phyloP scores from a whole-genome alignment of 1,284 basidiomycete species.

The Rhizoctonia solani region DNA sequence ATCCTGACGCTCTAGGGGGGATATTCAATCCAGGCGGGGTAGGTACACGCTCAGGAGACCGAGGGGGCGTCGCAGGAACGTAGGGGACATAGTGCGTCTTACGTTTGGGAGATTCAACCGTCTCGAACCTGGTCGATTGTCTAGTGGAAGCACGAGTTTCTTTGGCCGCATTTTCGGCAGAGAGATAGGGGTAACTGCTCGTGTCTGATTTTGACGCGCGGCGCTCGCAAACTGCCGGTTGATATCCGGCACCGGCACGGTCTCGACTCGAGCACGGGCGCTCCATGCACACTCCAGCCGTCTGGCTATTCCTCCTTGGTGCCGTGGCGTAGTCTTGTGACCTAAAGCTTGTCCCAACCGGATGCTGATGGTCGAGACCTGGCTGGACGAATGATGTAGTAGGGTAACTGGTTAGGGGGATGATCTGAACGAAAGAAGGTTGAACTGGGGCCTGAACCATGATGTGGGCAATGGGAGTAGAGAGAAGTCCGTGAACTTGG shows the following conservation, averaged over 20 bases:
- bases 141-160: background rate
- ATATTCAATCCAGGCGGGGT: no score
- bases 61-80: slow-evolving; percentile 4
- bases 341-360: no score
- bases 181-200: background rate
- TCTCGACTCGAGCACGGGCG: background rate
- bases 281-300: background rate
- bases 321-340: background rate
- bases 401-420: no score
- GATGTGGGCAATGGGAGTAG: no score
- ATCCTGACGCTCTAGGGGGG: no score
- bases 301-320: background rate
- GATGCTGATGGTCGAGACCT: slow-evolving; percentile 23
- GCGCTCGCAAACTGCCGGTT: background rate
- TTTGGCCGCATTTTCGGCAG: background rate
- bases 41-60: background rate
- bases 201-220: background rate
- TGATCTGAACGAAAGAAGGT: no score
- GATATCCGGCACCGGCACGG: no score
- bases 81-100: slow-evolving; percentile 23
- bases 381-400: no score
- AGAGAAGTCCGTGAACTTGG: no score
- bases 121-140: background rate
- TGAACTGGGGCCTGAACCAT: no score
- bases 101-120: background rate